A percentile compares a stretch with the other conserved stretches of the same genome.
phyloP scores from a whole-genome alignment of 2,329 filamentous ascomycete species.

The Arachnomyces sp. region DNA sequence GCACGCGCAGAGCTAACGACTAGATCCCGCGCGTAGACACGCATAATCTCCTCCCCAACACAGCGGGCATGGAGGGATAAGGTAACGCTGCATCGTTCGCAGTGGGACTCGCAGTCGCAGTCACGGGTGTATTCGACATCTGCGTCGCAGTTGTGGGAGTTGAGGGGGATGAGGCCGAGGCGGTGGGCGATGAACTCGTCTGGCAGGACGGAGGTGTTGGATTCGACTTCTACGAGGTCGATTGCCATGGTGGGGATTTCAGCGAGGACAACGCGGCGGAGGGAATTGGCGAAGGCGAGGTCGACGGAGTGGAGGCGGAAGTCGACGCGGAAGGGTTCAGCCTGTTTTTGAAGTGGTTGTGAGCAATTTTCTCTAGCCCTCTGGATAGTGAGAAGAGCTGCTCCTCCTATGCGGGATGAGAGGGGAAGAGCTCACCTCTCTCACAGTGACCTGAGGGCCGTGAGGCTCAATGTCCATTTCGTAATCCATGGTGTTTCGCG shows the following conservation, averaged over 20 bases:
- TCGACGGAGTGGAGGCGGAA: conserved; percentile 88
- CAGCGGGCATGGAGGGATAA: conserved; percentile 80
- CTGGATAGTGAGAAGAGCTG: neutral
- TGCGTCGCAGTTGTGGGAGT: conserved; percentile 72
- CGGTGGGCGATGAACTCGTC: conserved; percentile 95
- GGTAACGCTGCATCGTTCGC: conserved; percentile 81
- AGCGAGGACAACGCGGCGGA: conserved; percentile 83
- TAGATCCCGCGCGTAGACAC: conserved; percentile 86
- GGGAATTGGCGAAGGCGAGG: conserved; percentile 83
- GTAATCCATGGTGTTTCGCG: conserved; percentile 34
- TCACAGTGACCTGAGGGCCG: conserved; percentile 42
- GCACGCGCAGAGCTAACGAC: conserved; percentile 62
- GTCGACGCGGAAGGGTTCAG: conserved; percentile 72
- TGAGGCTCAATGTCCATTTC: conserved; percentile 41
- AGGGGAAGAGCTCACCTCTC: conserved; percentile 28
- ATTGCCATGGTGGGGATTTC: conserved; percentile 94
- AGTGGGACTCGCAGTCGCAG: conserved; percentile 94
- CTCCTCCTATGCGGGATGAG: neutral
- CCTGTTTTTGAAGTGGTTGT: conserved; percentile 42
- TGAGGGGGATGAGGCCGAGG: conserved; percentile 80
- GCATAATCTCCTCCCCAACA: conserved; percentile 79
- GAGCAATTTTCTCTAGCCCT: neutral
- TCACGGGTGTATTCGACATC: conserved; percentile 80
- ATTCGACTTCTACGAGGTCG: conserved; percentile 85
- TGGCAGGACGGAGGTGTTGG: conserved; percentile 89